Evolutionary conservation across 257 asterid genomes (phyloP), one percentile per base, ranked within the genome.

Genomic region (Jaltomata sinuosa): DNA sequence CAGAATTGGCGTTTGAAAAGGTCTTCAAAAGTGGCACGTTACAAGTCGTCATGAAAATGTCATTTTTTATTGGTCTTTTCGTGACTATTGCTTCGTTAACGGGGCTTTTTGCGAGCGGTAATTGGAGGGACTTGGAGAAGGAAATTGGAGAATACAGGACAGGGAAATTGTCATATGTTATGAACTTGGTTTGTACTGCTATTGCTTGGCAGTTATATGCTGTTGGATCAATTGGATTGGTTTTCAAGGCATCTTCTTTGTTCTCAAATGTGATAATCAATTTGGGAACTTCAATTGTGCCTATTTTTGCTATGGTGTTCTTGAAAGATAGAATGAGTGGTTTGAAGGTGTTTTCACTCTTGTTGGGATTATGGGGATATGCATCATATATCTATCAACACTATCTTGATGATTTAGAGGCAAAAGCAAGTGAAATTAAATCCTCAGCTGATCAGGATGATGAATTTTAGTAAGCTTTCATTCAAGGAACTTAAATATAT

Each of bases 301-400:
- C 94, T 0, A 67, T 91, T 31, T 49, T 89, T 1, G 91, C 89
- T 8, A 87, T 80, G 15, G 52, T 91, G 1, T 83, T 91, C 79
- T 91, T 91, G 68, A 87, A 85, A 14, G 94, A 92, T 29, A 84
- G 50, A 32, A 86, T 89, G 90, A 87, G 86, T 83, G 87, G 86
- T 2, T 3, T 84, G 19, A 88, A 91, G 86, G 86, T 84, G 79
- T 68, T 88, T 6, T 80, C 93, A 8, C 65, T 91, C 11, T 8
- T 87, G 3, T 45, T 89, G 72, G 94, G 90, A 1, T 54, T 78
- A 6, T 84, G 91, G 90, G 92, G 92, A 5, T 89, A 89, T 36
- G 87, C 82, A 52, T 89, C 89, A 3, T 90, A 90, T 31, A 72
- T 84, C 27, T 89, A 87, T 83, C 92, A 88, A 52, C 85, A 85